Base-by-base conservation (phyloP, 768 basidiomycete genomes). In the Psilocybe sp. region DNA sequence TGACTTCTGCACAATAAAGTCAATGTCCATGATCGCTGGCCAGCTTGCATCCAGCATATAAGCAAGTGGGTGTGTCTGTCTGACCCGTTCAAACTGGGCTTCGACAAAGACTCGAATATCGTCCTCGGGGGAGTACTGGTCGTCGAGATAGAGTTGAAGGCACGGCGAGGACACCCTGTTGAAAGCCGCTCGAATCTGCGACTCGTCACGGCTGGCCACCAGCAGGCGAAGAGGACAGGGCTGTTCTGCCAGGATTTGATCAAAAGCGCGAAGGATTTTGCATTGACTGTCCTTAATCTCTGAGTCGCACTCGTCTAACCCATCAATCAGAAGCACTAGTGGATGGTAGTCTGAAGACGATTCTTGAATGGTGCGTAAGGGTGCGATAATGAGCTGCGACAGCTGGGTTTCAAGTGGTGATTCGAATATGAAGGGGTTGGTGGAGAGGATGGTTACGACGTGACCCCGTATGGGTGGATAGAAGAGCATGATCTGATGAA, bases 221-320 rank as follows among this genome's bases (percentile, higher is more conserved):
- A 49, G 48, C 14, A 49, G 35, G 5, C 41, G 23, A 8, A 49
- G 23, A 13, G 48, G 40, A 20, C 36, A 37, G 15, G 5, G 37
- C 20, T 36, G 37, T 23, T 5, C 4, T 28, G 23, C 23, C 23
- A 28, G 23, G 7, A 28, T 7, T 28, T 28, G 3, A 28, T 41
- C 40, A 19, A 49, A 49, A 2, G 40, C 31, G 20, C 13, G 19
- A 10, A 11, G 40, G 16, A 49, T 49, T 41, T 34, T 20, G n/a
- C 6, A 34, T 18, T 28, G 23, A 28, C 23, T 28, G 23, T 7
- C 4, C 23, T 28, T 28, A 7, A 3, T 28, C 23, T 28, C 23
- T 3, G 23, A 28, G 23, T 13, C 40, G 23, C 47, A 49, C 15
- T 49, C 47, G 37, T 49, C 47, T 12, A 49, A 34, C 7, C 47